Evolutionary conservation across 2,329 filamentous ascomycete species (phyloP), one percentile per base, ranked within the genome.

Genomic region (Trichoderma sp.): DNA sequence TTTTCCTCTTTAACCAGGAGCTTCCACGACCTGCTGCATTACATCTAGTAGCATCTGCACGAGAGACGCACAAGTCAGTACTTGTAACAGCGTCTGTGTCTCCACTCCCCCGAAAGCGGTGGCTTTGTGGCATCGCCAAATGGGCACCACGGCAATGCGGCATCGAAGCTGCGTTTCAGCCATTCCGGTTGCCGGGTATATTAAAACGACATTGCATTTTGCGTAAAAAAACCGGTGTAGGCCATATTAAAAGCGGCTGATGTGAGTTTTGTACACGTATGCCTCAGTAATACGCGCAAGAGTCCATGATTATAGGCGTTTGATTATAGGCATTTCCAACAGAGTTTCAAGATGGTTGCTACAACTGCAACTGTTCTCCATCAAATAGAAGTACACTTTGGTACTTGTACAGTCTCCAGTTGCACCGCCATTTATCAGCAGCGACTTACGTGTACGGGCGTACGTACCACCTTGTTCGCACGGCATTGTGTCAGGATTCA

Each of bases 141-240:
- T 12, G 41, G 12, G 31, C 69, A 56, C 69, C 60, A 53, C 69
- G 69, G 69, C 69, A 73, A 73, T 45, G 45, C 69, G 69, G 69
- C 69, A 73, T 29, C 21, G n/a, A 29, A 65, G 29, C 60, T 65
- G 29, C 60, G 69, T 65, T 73, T 73, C 69, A 73, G 38, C 24
- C 69, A 8, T n/a, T 62, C 56, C 53, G 27, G 31, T 16, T 60
- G 67, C 59, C 31, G 69, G 59, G 41, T 27, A 73, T 21, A 63
- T 21, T 14, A 11, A 45, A 45, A 18, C 41, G 16, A 45, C 41
- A n/a, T 45, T 45, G 16, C 16, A 45, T 45, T 18, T 45, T 18
- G 41, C 41, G 16, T n/a, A 29, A 21, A 38, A 24, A 56, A 56
- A 12, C 33, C 35, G 45, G 66, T 38, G 31, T 69, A 27, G 29